Base-by-base conservation (phyloP, 2,329 filamentous ascomycete genomes). In the Colletotrichum tropicicola region DNA sequence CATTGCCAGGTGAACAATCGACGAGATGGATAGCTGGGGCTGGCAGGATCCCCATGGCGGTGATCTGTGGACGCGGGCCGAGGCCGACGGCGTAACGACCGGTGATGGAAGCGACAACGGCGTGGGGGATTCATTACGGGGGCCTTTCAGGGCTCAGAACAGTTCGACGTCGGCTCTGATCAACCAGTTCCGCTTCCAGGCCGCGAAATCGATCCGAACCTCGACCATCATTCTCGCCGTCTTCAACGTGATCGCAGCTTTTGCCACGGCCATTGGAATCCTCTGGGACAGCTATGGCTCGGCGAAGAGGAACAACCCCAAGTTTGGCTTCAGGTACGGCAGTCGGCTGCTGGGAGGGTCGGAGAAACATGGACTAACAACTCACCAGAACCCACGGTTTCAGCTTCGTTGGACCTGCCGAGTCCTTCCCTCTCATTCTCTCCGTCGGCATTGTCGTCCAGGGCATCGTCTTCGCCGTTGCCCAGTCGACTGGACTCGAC, bases 181-280 rank as follows among this genome's bases (percentile, higher is more conserved):
- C 69, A 84, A 85, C 70, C 73, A 85, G 68, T 79, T 87, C 68
- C 80, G 78, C 62, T 85, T 87, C 68, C 80, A 82, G 28, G 80
- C 83, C 15, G 82, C 83, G 67, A 87, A 83, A 70, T 89, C 87
- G 32, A 80, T 89, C 70, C 82, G 88, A 69, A 88, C 85, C 17
- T 89, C 87, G 23, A 87, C 86, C 44, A 84, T 90, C 59, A 87
- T 89, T 65, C 79, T 90, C 58, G 84, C 87, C 35, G 77, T 80
- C 59, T 89, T 90, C 77, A 91, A 90, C 73, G 81, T 86, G 21
- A 72, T 88, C 55, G 85, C 85, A 17, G 87, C 87, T 5, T 82
- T 87, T 60, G 80, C 81, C 17, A 87, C 87, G 6, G 84, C 85
- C 9, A 68, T 80, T 25, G 86, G 86, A 25, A 89, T 90, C 55